Conservation (phyloP, 331 rosid species). For the Rosa hybrid region DNA sequence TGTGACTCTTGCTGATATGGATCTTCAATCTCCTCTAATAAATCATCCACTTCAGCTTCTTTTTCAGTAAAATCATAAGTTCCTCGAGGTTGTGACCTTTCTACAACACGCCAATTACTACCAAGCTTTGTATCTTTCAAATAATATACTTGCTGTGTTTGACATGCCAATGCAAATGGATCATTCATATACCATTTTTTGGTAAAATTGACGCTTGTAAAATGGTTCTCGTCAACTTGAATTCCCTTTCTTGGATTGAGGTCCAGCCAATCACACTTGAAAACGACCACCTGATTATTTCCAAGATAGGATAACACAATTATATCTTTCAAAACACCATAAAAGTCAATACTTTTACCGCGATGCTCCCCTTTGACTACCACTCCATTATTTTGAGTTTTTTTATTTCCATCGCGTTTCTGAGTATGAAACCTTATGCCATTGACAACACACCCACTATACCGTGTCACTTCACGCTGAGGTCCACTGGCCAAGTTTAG, state of each 20-base stretch:
- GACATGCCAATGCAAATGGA: not conserved
- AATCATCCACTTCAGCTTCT: not conserved
- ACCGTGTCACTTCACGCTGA: not conserved
- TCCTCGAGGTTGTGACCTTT: not conserved
- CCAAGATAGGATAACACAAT: not conserved
- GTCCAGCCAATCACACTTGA: conserved; percentile 7
- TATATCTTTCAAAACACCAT: not conserved
- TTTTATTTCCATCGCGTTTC: not conserved
- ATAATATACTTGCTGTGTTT: not conserved
- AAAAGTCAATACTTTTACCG: not conserved
- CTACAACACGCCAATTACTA: not conserved
- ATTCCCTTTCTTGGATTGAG: not conserved
- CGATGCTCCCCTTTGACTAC: not conserved
- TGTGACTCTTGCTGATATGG: not conserved
- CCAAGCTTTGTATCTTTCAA: not conserved
- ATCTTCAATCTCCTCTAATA: not conserved
- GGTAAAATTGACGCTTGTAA: not conserved
- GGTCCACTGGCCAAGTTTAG: conserved; percentile 2
- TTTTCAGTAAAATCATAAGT: not conserved
- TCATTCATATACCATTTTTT: not conserved
- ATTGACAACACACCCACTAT: not conserved
- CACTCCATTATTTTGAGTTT: not conserved
- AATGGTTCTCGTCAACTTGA: not conserved
- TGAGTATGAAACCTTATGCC: conserved; percentile 7
- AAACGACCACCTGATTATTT: not conserved